phyloP scores from a whole-genome alignment of 306 rosid species.

The Begonia fuchsioides region DNA sequence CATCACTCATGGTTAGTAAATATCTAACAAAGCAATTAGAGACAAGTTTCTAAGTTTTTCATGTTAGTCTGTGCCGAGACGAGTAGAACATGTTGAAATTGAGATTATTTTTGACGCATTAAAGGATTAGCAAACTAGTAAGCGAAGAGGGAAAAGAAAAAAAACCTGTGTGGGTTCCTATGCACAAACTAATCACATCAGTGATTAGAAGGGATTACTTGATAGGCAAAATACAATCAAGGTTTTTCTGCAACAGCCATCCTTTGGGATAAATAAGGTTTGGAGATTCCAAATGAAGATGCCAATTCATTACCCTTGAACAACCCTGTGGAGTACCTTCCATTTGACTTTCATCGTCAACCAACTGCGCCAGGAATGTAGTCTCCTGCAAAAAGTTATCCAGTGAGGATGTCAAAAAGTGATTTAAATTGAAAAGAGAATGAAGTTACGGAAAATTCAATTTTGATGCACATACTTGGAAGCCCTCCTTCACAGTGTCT shows the following conservation, averaged over 20 bases:
- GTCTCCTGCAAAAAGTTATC: constrained; percentile 51
- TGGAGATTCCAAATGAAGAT: constrained; percentile 65
- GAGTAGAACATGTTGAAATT: no score
- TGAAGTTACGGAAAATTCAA: no score
- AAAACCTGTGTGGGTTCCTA: constrained; percentile 29
- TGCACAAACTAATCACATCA: neutral
- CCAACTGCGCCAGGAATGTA: constrained; percentile 73
- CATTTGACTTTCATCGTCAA: constrained; percentile 93
- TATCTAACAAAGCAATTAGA: no score
- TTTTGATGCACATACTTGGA: constrained; percentile 40
- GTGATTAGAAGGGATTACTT: constrained; percentile 20
- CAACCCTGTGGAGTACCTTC: constrained; percentile 61
- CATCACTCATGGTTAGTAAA: no score
- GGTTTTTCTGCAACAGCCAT: constrained; percentile 72
- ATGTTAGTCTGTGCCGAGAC: no score
- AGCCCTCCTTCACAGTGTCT: constrained; percentile 90
- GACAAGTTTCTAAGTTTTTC: no score
- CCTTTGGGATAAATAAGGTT: constrained; percentile 53
- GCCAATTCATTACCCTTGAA: constrained; percentile 80
- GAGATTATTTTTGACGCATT: no score
- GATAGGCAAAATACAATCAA: constrained; percentile 49
- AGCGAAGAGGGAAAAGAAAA: constrained; percentile 12
- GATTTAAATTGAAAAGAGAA: no score
- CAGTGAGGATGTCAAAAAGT: constrained; percentile 4
- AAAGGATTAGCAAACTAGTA: no score